Evolutionary conservation across 1,139 yeast genomes (phyloP), one percentile per base, ranked within the genome.

Genomic region (Komagataea norvegica): DNA sequence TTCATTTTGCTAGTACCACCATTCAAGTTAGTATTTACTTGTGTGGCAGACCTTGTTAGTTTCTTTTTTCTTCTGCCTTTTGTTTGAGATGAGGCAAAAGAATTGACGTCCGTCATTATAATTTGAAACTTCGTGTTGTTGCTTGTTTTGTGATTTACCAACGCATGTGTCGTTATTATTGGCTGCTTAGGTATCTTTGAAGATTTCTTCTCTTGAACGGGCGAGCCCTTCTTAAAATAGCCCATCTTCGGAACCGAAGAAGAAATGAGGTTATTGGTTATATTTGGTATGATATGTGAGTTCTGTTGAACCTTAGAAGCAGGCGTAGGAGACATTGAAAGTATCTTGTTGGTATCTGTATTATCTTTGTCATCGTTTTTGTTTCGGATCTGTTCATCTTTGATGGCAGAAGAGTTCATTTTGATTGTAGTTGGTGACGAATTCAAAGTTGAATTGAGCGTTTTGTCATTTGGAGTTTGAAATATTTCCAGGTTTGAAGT

Each of bases 401-500:
- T 52, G 3, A 51, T 38, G 6, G 54, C 55, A 5, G 55, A 50
- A 1, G 56, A 51, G 17, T 48, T 47, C 43, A 51, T 48, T 34
- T 50, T 48, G 25, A 52, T 52, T 3, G 56, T 52, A 1, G 56
- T 52, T 22, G 56, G 56, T 0, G 55, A 51, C 0, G 56, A 52
- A 21, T 51, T 46, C 38, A 46, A 28, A 9, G 34, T 37, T 22
- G 36, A 42, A 25, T 40, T 41, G 19, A 40, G 42, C 25, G 37
- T 44, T 21, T 40, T 32, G 8, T 44, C 44, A 13, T 41, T 34
- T 8, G 56, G 56, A 3, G 54, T 49, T 24, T 48, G 52, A 29
- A 47, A 47, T 17, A 49, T 27, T 22, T 38, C 41, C 19, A 37
- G 21, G 16, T 33, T 36, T 10, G 33, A 31, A 25, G 11, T 33